Evolutionary conservation across 1,284 basidiomycete genomes (phyloP), one percentile per base, ranked within the genome.

Genomic region (Boletellus deceptivus): DNA sequence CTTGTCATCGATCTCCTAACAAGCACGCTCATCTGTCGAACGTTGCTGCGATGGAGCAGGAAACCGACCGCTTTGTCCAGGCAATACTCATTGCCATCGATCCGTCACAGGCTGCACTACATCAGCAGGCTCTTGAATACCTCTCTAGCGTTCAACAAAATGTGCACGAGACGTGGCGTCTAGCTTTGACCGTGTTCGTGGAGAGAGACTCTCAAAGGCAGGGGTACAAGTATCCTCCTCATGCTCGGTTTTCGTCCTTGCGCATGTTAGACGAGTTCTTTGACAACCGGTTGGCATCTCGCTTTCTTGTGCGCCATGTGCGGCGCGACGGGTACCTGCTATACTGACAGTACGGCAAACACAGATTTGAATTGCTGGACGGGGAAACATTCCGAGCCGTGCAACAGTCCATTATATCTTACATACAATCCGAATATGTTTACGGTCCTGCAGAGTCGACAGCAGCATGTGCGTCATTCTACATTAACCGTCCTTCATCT

Each of bases 181-280:
- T 89, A 16, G 90, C 86, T 33, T 76, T 93, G 55, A 74, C 78
- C 20, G 72, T 93, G 33, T 93, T 93, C 66, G 77, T 84, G 38
- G 86, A 86, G 59, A 68, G 72, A 37, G 75, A 75, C 43, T 61
- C 78, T 27, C 79, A 82, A 58, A 83, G 83, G 27, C 61, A 53
- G 6, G 54, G 35, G 14, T 75, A 81, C 61, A 89, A 84, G 70
- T 82, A 91, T 68, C 81, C 83, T 20, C 70, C 82, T 41, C 83
- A 93, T 62, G 89, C 82, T 37, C 80, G 93, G 50, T 89, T 95
- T 73, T 94, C 90, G 69, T 90, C 87, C 22, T 74, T 96, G 58
- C 83, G 91, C 54, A 82, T 96, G 50, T 70, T 96, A 52, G 90
- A 93, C 56, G 90, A 93, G 49, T 92, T 91, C 64, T 76, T 95